Evolutionary conservation across 495 filamentous ascomycete genomes (phyloP).

Genomic region (Annulohypoxylon bovei): DNA sequence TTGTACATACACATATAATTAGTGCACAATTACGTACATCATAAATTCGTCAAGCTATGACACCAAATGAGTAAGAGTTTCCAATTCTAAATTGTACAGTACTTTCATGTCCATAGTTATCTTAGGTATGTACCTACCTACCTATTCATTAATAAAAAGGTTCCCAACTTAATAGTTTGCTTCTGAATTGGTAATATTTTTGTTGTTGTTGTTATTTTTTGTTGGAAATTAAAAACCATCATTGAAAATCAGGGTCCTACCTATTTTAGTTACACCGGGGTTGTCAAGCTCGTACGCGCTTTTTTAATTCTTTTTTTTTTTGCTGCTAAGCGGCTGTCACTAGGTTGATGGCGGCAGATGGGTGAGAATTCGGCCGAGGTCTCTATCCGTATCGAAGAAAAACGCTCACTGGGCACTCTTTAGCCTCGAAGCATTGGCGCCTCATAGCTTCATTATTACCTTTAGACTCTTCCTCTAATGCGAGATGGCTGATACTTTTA

Average conservation of each 20-base stretch:
- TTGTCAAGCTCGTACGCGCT: constrained; percentile 7
- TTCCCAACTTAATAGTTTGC: background rate
- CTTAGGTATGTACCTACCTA: too few species aligned
- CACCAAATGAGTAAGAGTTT: background rate
- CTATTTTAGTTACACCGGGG: constrained; percentile 25
- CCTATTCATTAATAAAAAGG: background rate
- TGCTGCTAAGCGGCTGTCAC: background rate
- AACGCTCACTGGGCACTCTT: background rate
- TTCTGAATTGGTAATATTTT: background rate
- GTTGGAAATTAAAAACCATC: constrained; percentile 14
- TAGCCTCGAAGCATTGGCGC: background rate
- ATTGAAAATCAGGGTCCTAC: constrained; percentile 34
- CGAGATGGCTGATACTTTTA: background rate
- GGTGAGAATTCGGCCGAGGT: constrained; percentile 8
- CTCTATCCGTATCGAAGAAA: background rate
- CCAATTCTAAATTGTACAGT: background rate
- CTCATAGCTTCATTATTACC: background rate
- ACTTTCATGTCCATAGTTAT: too few species aligned
- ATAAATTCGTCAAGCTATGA: background rate
- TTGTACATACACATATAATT: background rate
- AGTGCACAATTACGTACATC: too few species aligned
- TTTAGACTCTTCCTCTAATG: background rate
- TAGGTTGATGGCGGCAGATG: background rate
- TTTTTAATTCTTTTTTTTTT: background rate
- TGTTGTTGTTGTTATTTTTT: background rate